Evolutionary conservation across 2,329 filamentous ascomycete genomes (phyloP).

Genomic region (Colletotrichum sp.): DNA sequence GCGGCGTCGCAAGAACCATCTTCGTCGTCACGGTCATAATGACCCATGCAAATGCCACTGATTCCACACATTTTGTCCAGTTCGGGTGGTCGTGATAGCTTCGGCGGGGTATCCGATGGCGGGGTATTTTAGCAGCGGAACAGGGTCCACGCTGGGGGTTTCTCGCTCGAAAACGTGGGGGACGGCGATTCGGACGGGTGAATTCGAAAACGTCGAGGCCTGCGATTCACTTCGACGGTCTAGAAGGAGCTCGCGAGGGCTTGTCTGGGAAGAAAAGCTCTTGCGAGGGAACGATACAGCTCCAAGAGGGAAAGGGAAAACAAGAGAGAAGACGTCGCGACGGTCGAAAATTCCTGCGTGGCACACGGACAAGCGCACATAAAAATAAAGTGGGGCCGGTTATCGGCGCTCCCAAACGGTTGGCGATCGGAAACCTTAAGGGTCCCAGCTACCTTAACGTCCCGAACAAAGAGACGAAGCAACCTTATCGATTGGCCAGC

Average conservation of each 20-base stretch:
- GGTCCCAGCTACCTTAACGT: neutral
- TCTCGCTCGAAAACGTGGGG: neutral
- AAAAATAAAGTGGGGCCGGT: slow-evolving; percentile 3
- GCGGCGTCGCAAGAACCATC: slow-evolving; percentile 45
- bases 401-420: neutral
- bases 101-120: slow-evolving; percentile 12
- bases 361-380: neutral
- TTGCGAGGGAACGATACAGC: slow-evolving; percentile 6
- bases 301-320: neutral
- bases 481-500: neutral
- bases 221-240: neutral
- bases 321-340: neutral
- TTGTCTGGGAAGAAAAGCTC: neutral
- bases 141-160: slow-evolving; percentile 9
- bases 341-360: slow-evolving; percentile 1
- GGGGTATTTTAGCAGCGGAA: slow-evolving; percentile 5
- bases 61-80: slow-evolving; percentile 15
- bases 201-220: neutral
- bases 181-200: neutral
- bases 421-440: neutral
- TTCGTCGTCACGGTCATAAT: slow-evolving; percentile 1
- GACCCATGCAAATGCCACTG: slow-evolving; percentile 6
- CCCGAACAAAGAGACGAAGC: neutral
- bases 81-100: neutral
- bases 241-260: neutral